Conservation (phyloP, 371 early-diverging fungal species). For the Mortierella sp. region DNA sequence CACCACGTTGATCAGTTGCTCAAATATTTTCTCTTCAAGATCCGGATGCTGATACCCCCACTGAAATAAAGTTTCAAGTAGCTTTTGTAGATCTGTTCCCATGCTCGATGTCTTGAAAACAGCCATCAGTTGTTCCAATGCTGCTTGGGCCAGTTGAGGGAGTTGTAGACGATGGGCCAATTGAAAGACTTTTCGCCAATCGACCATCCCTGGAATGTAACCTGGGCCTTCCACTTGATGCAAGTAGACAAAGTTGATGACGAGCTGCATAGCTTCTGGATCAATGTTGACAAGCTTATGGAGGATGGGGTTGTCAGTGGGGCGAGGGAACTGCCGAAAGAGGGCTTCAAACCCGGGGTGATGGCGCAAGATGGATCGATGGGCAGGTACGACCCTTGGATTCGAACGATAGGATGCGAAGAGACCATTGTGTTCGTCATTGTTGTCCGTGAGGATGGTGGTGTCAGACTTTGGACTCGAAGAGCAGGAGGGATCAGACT, state of each 20-base stretch:
- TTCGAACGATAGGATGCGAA: too few species aligned
- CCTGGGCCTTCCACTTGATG: constrained; percentile 21
- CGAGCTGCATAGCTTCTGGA: constrained; percentile 5
- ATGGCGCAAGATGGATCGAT: constrained; percentile 11
- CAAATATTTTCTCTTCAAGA: constrained; percentile 10
- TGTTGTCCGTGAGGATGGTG: not conserved
- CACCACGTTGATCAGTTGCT: not conserved
- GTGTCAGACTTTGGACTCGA: not conserved
- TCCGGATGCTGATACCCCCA: constrained; percentile 30
- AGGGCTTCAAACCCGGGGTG: constrained; percentile 2
- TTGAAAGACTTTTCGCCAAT: constrained; percentile 20
- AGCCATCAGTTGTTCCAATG: constrained; percentile 1
- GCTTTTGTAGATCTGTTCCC: not conserved
- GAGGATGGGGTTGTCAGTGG: not conserved
- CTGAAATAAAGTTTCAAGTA: not conserved
- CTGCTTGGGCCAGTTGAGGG: not conserved
- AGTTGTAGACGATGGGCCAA: constrained; percentile 12
- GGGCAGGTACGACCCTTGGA: not conserved
- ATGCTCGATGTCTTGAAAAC: not conserved
- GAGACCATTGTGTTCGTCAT: too few species aligned
- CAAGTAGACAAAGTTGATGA: constrained; percentile 26
- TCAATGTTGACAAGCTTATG: constrained; percentile 12
- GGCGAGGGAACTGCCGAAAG: not conserved
- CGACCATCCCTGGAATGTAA: constrained; percentile 3
- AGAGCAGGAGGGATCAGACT: not conserved